Percentiles rank a stretch among this genome's conserved stretches.
phyloP scores from a whole-genome alignment of 2,329 filamentous ascomycete species.

The Bisporella sp. region DNA sequence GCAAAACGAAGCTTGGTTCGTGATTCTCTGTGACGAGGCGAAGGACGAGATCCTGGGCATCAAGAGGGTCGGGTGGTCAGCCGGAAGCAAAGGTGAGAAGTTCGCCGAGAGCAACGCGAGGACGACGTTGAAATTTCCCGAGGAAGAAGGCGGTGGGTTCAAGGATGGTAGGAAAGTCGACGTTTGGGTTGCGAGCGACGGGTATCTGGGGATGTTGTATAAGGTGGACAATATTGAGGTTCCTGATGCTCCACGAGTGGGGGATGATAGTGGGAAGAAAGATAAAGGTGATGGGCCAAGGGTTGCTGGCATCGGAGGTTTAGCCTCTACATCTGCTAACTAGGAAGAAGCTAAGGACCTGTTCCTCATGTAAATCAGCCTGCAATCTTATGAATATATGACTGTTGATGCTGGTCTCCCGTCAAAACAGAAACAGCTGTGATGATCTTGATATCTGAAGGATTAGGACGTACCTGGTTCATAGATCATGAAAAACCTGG shows the following conservation, averaged over 20 bases:
- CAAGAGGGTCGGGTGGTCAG: constrained; percentile 74
- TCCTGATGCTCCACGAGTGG: constrained; percentile 20
- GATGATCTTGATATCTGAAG: no score
- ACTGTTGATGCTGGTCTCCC: no score
- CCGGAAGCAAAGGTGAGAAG: constrained; percentile 20
- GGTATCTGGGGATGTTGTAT: constrained; percentile 68
- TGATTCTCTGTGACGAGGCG: constrained; percentile 61
- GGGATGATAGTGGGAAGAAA: constrained; percentile 20
- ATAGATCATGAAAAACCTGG: no score
- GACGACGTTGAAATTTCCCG: constrained; percentile 54
- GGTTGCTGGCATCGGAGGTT: background rate
- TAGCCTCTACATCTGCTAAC: no score
- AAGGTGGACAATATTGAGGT: constrained; percentile 24
- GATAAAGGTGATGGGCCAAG: constrained; percentile 4
- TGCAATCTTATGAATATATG: no score
- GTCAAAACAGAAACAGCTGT: no score
- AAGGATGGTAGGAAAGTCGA: constrained; percentile 55
- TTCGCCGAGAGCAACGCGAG: constrained; percentile 33
- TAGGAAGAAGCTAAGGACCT: no score
- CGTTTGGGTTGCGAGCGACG: constrained; percentile 76
- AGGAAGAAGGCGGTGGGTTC: constrained; percentile 21
- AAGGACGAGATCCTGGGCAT: constrained; percentile 76
- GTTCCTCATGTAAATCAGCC: no score
- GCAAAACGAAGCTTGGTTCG: constrained; percentile 90
- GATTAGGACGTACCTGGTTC: no score